Base-by-base conservation (phyloP, 2,329 filamentous ascomycete species). In the Myriosclerotinia duriaeana region DNA sequence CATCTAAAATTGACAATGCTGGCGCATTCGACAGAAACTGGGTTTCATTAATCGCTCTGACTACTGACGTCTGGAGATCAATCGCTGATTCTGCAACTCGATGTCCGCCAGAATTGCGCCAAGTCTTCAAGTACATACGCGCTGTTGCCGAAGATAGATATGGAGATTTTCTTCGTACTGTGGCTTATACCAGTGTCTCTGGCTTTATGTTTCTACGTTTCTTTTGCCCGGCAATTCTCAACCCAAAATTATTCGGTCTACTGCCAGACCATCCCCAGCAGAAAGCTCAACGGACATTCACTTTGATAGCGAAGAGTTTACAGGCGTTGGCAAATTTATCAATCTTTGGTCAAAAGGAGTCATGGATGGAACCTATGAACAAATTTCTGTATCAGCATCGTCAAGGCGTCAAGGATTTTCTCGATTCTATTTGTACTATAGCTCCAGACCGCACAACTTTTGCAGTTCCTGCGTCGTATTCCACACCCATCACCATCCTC, bases 331-430 rank as follows among this genome's bases (percentile, higher is more conserved):
- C 93, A 22, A 97, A 97, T 76, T 84, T 97, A 78, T 91, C 92
- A 2, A 92, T 87, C 0, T 97, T 97, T 75, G 94, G 94, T 52
- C 93, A 91, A 75, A 96, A 97, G 76, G 94, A 98, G 78, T 88
- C 90, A n/a, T 98, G 93, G 92, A 97, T 98, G 93, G 93, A 97
- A 79, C 93, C 93, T 0, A 98, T 98, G 94, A 98, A 97, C 75
- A 86, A 85, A 53, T 97, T 97, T 73, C 80, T 98, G 48, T 84
- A 83, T 11, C 82, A 86, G 1, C 89, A 96, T 74, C 87, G 93
- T 26, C 84, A 89, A 72, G 86, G 90, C 50, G 92, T 97, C 78
- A 96, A 93, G 76, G 85, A 89, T 56, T 97, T 93, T 73, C 89
- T 97, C 68, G 93, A 98, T 75, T 84, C 87, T 40, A 86, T 97